phyloP scores from a whole-genome alignment of 2,329 filamentous ascomycete genomes.

The Pleurostoma richardsiae region DNA sequence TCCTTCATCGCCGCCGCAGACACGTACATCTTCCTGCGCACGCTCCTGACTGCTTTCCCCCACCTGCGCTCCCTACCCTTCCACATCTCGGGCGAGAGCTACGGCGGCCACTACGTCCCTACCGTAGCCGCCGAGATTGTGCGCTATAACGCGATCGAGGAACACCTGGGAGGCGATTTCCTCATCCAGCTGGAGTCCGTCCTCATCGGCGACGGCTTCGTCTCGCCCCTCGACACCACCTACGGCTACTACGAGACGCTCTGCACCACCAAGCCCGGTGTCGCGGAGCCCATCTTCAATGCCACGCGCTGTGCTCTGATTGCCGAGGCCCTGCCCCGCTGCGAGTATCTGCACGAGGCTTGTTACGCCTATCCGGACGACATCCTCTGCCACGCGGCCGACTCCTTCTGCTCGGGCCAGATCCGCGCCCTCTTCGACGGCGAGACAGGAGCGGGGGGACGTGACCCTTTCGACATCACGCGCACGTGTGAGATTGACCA shows the following conservation, averaged over 20 bases:
- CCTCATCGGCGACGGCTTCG: slow-evolving; percentile 39
- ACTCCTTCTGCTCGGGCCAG: slow-evolving; percentile 27
- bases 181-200: slow-evolving; percentile 36
- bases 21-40: slow-evolving; percentile 42
- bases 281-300: slow-evolving; percentile 35
- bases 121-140: slow-evolving; percentile 36
- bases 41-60: slow-evolving; percentile 41
- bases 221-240: slow-evolving; percentile 30
- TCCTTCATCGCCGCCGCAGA: slow-evolving; percentile 39
- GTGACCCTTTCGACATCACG: slow-evolving; percentile 39
- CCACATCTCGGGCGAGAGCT: slow-evolving; percentile 43
- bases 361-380: slow-evolving; percentile 34
- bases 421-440: slow-evolving; percentile 32
- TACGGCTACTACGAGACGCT: slow-evolving; percentile 41
- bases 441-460: slow-evolving; percentile 28
- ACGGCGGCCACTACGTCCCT: slow-evolving; percentile 44
- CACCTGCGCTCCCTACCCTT: slow-evolving; percentile 28
- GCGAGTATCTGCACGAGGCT: slow-evolving; percentile 30
- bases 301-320: slow-evolving; percentile 36
- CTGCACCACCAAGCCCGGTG: slow-evolving; percentile 37
- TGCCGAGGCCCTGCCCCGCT: slow-evolving; percentile 36
- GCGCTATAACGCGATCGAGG: slow-evolving; percentile 28
- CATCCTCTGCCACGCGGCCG: slow-evolving; percentile 31
- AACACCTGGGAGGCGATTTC: slow-evolving; percentile 26
- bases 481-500: slow-evolving; percentile 27